Evolutionary conservation across 2,329 filamentous ascomycete genomes (phyloP).

Genomic region (Penicillium sp.): DNA sequence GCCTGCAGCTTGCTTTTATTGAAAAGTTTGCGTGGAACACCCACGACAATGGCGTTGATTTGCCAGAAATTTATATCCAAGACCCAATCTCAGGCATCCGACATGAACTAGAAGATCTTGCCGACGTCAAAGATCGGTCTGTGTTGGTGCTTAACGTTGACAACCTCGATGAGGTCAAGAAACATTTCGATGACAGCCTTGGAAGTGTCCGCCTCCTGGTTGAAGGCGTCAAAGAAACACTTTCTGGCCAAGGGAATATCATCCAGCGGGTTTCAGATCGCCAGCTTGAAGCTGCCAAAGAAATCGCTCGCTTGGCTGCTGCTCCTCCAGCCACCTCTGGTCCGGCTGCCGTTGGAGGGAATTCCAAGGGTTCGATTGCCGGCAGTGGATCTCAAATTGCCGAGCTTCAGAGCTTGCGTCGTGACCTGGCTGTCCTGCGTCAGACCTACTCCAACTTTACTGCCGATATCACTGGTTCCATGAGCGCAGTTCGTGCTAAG

Average conservation of each 20-base stretch:
- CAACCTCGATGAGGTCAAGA: constrained; percentile 90
- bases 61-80: constrained; percentile 97
- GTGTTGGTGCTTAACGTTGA: constrained; percentile 96
- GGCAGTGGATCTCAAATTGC: constrained; percentile 62
- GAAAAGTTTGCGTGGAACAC: constrained; percentile 99
- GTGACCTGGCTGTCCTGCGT: constrained; percentile 84
- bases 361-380: constrained; percentile 27
- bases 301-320: constrained; percentile 68
- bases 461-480: constrained; percentile 81
- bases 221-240: constrained; percentile 77
- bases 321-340: constrained; percentile 39
- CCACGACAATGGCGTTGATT: constrained; percentile 83
- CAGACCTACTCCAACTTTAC: constrained; percentile 93
- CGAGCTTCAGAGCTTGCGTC: constrained; percentile 77
- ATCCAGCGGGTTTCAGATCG: constrained; percentile 85
- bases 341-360: constrained; percentile 23
- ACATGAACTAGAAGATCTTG: constrained; percentile 90
- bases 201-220: constrained; percentile 75
- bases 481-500: constrained; percentile 78
- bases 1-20: constrained; percentile 92
- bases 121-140: constrained; percentile 89
- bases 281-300: constrained; percentile 84
- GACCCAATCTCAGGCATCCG: constrained; percentile 94
- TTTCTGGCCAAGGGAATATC: constrained; percentile 77
- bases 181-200: constrained; percentile 90